Evolutionary conservation across 495 filamentous ascomycete species (phyloP), one percentile per base, ranked within the genome.

Genomic region (Annulohypoxylon moriforme): DNA sequence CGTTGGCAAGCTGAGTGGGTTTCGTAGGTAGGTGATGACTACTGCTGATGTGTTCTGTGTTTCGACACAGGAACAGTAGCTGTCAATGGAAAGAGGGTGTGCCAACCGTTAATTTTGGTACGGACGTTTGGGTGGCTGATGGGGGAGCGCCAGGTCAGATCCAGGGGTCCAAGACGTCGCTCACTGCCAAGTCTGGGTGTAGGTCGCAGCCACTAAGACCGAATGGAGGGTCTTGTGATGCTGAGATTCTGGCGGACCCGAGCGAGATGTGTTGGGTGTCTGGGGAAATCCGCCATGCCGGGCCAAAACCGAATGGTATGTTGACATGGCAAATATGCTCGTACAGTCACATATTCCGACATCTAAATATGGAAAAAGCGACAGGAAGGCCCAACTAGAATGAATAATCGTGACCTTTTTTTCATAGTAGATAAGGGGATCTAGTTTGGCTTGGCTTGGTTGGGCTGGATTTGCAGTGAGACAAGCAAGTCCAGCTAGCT

Each of bases 221-320:
- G 47, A 61, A 71, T 47, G 13, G 68, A 65, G 55, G 38, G 71
- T 73, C 71, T 69, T 73, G 66, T 73, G 71, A 73, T 55, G 61
- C 69, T 27, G 60, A 38, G 53, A 60, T 72, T 68, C 67, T 73
- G 71, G 66, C 49, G 57, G 57, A 47, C 58, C 64, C 69, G 60
- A 67, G 63, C 24, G 56, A 73, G 57, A 25, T 61, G 52, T 69
- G 70, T 68, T 69, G 66, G 66, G 47, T 73, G 56, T 73, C 71
- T 73, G 71, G 71, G 71, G 71, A 68, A 73, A 73, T 73, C 71
- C 66, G 71, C 61, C 42, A 73, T 73, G 42, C 60, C 66, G 71
- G 65, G 42, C 61, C 71, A 73, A 56, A 73, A 65, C 60, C 64
- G 66, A 58, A 69, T 73, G 66, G 71, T n/a, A 67, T 69, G 66